phyloP scores from a whole-genome alignment of 371 early-diverging fungal genomes.

The Mortierella sp. region DNA sequence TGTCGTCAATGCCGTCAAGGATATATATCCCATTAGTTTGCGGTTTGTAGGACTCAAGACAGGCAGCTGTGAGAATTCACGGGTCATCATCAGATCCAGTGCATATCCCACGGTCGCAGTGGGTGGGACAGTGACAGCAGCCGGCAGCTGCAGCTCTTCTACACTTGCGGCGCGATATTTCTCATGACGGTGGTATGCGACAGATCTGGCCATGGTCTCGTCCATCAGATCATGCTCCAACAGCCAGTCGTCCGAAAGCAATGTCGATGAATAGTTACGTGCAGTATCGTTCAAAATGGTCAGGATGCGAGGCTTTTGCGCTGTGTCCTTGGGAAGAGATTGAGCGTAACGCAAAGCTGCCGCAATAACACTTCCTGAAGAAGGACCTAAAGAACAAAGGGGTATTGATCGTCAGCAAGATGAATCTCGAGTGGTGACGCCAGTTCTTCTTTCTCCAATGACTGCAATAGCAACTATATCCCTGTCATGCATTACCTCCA shows the following conservation, averaged over 20 bases:
- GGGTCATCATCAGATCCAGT: constrained; percentile 79
- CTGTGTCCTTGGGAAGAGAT: constrained; percentile 13
- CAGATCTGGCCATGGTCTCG: constrained; percentile 65
- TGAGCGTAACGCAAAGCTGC: constrained; percentile 70
- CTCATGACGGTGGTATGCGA: constrained; percentile 69
- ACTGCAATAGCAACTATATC: too few species aligned
- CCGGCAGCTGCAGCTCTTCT: constrained; percentile 88
- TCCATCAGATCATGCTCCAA: constrained; percentile 80
- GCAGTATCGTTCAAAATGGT: constrained; percentile 79
- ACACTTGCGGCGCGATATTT: constrained; percentile 84
- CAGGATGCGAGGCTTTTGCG: constrained; percentile 54
- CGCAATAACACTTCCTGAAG: constrained; percentile 78
- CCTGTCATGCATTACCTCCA: constrained; percentile 61
- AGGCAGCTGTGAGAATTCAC: constrained; percentile 90
- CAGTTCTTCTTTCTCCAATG: too few species aligned
- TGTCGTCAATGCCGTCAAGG: constrained; percentile 71
- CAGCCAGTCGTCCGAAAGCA: constrained; percentile 82
- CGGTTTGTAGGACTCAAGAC: constrained; percentile 73
- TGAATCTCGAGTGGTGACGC: too few species aligned
- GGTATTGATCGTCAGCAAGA: too few species aligned
- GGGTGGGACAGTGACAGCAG: constrained; percentile 79
- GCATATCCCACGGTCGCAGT: constrained; percentile 70
- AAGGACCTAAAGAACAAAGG: constrained; percentile 61
- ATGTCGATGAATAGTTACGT: constrained; percentile 74
- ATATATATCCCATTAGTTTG: constrained; percentile 85